Conservation (phyloP, 2,329 filamentous ascomycete species). For the Aureobasidium lini region DNA sequence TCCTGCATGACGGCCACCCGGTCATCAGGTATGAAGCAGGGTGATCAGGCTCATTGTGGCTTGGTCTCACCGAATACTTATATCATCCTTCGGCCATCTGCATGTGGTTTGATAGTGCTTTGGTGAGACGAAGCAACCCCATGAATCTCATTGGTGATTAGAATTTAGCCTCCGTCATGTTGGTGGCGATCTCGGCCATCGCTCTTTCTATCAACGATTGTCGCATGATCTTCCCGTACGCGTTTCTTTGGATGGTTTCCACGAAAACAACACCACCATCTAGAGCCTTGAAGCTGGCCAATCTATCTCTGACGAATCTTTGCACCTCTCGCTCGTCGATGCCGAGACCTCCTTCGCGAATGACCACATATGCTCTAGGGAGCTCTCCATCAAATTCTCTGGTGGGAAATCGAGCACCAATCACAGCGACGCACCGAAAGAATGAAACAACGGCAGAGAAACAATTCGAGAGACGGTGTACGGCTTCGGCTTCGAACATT, state of each 20-base stretch:
- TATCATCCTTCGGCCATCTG: neutral
- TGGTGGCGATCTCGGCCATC: neutral
- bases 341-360: too few relatives aligned
- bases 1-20: too few relatives aligned
- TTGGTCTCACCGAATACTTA: neutral
- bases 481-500: neutral
- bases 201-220: neutral
- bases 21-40: too few relatives aligned
- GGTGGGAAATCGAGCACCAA: slow-evolving; percentile 14
- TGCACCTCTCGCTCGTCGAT: neutral
- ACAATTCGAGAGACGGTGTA: neutral
- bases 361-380: neutral
- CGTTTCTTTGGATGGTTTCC: neutral
- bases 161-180: neutral
- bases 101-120: neutral
- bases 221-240: neutral
- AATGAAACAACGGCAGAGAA: neutral
- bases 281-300: neutral
- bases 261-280: neutral
- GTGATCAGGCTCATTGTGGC: neutral
- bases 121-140: neutral
- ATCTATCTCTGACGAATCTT: neutral
- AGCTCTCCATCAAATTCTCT: neutral
- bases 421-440: neutral
- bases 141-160: neutral